Evolutionary conservation across 2,329 filamentous ascomycete species (phyloP), one percentile per base, ranked within the genome.

Genomic region (Cladosporium sp.): DNA sequence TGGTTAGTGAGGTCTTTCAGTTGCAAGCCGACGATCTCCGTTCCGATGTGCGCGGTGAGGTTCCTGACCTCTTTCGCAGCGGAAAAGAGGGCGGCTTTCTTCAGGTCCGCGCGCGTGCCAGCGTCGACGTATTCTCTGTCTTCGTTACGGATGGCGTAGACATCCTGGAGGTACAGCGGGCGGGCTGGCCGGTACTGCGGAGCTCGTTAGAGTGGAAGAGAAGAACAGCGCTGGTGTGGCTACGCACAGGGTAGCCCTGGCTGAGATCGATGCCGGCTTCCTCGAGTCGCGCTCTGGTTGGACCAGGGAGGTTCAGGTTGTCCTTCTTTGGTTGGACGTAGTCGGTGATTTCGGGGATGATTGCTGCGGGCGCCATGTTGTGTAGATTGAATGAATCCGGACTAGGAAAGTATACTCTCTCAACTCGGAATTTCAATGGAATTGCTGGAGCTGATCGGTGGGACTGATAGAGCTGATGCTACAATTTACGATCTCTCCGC

Each of bases 231-330:
- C 19, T 9, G 16, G 14, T 13, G 5, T 11, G 14, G 5, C 5
- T 10, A 19, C 50, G 16, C 9, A 53, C 50, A 0, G 86, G 86
- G 58, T 89, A 89, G 0, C 85, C 86, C 1, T 80, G 70, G 1
- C 82, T 85, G 2, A 89, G 73, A 63, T 89, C 84, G 49, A 89
- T 77, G 1, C 82, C 84, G 0, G 83, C 84, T 56, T 85, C 87
- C 59, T 82, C 79, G 0, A 89, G 74, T 3, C 85, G 77, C 45
- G 75, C 71, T 1, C 76, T 74, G 1, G 84, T 72, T 1, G 78
- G 60, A 9, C 74, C 74, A 2, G 86, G 86, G 6, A 89, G 72
- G 1, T 74, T 76, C 1, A 89, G 73, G 0, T 71, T 82, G 63
- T 87, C 83, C 61, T 87, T 88, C 56, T 70, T 76, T 0, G 79